These are phyloP conservation scores for Colletotrichum destructivum DNA, from an alignment of 2,329 filamentous ascomycete genomes.

Conservation along the genomic window DNA sequence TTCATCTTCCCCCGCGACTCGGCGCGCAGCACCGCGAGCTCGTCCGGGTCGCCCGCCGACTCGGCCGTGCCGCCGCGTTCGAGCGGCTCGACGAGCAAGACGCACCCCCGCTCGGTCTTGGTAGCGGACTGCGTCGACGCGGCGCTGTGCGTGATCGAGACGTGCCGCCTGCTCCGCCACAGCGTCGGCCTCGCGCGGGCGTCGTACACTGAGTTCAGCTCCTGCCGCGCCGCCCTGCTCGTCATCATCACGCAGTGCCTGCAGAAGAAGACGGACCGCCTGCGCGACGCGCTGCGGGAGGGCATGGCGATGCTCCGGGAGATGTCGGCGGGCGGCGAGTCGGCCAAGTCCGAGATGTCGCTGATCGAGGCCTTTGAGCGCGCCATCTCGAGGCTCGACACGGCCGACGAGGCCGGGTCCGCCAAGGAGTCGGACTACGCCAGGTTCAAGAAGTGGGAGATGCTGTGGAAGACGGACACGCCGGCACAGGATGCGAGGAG, in stretches of 20 bases:
- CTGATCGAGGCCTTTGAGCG: constrained; percentile 68
- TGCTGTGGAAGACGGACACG: constrained; percentile 60
- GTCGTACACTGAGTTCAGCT: constrained; percentile 70
- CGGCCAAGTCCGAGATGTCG: constrained; percentile 67
- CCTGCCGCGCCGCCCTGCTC: constrained; percentile 67
- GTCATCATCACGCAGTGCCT: constrained; percentile 60
- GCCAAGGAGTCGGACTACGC: constrained; percentile 64
- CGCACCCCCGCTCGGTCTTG: constrained; percentile 55
- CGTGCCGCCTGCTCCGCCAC: constrained; percentile 64
- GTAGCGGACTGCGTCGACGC: constrained; percentile 68
- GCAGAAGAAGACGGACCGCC: constrained; percentile 54
- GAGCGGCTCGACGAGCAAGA: constrained; percentile 40
- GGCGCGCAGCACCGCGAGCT: constrained; percentile 49
- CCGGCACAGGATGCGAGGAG: constrained; percentile 47
- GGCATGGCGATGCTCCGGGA: constrained; percentile 66
- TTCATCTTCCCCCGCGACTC: constrained; percentile 62
- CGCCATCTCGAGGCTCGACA: constrained; percentile 61
- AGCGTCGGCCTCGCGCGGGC: constrained; percentile 68
- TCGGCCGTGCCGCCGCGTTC: constrained; percentile 45
- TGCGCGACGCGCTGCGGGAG: constrained; percentile 62
- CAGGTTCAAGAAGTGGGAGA: constrained; percentile 53
- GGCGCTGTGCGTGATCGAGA: constrained; percentile 64
- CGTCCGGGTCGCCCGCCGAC: constrained; percentile 49
- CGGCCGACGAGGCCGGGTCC: constrained; percentile 54
- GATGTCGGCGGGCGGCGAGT: constrained; percentile 67